These are phyloP conservation scores for Ploettnerulaceae sp. DNA, from an alignment of 2,329 filamentous ascomycete species.

Conservation along the genomic window DNA sequence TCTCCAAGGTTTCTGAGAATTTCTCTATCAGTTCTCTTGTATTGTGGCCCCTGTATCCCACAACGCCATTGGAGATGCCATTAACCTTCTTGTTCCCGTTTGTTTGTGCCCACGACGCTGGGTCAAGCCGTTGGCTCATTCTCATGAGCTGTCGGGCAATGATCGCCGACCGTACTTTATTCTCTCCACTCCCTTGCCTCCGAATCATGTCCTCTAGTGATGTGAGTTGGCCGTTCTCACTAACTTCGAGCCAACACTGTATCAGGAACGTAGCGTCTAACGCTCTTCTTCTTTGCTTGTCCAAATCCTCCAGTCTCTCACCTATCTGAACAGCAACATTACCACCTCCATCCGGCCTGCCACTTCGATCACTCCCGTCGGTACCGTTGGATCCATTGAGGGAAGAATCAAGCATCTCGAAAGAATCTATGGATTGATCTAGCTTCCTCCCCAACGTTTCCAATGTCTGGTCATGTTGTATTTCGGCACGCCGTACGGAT, in stretches of 20 bases:
- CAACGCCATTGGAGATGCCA: conserved; percentile 40
- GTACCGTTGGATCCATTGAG: conserved; percentile 57
- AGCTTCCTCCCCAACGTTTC: conserved; percentile 84
- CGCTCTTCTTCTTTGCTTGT: conserved; percentile 83
- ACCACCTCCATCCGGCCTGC: conserved; percentile 58
- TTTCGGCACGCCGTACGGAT: conserved; percentile 84
- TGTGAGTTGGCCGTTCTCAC: conserved; percentile 79
- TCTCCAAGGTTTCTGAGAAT: conserved; percentile 91
- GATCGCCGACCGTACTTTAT: conserved; percentile 89
- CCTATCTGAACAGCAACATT: conserved; percentile 94
- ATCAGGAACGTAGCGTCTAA: conserved; percentile 93
- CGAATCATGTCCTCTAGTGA: conserved; percentile 79
- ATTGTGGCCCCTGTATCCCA: conserved; percentile 47
- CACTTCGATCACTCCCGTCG: conserved; percentile 45
- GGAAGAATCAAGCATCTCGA: conserved; percentile 82
- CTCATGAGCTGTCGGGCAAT: conserved; percentile 90
- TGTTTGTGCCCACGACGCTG: conserved; percentile 62
- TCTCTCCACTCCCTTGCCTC: conserved; percentile 77
- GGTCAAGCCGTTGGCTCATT: conserved; percentile 88
- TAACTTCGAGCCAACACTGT: conserved; percentile 95
- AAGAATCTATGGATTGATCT: conserved; percentile 85
- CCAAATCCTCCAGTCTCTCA: conserved; percentile 87
- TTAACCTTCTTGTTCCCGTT: conserved; percentile 52
- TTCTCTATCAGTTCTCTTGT: conserved; percentile 92
- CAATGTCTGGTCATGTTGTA: conserved; percentile 86